phyloP scores from a whole-genome alignment of 805 yeast genomes.

The Saturnispora diversa region DNA sequence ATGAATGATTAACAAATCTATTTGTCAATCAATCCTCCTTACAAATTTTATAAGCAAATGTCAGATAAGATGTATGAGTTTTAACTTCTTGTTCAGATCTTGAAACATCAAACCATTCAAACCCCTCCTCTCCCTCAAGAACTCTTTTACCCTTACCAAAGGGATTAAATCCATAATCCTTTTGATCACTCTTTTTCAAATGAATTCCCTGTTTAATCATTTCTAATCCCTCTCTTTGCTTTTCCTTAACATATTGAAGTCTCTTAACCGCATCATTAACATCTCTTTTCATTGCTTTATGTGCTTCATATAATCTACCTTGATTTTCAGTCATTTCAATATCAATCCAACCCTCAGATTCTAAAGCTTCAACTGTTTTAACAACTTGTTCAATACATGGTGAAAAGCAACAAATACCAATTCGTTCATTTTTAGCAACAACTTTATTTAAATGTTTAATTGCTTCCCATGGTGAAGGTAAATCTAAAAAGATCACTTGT shows the following conservation, averaged over 20 bases:
- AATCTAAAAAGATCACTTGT: slow-evolving; percentile 74
- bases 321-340: slow-evolving; percentile 91
- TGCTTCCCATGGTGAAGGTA: slow-evolving; percentile 97
- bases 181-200: slow-evolving; percentile 18
- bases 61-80: slow-evolving; percentile 87
- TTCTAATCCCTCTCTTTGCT: slow-evolving; percentile 61
- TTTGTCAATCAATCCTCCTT: slow-evolving; percentile 4
- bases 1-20: no score
- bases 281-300: slow-evolving; percentile 78
- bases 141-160: slow-evolving; percentile 86
- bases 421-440: slow-evolving; percentile 43
- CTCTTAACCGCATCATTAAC: slow-evolving; percentile 75
- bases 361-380: slow-evolving; percentile 69
- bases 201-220: slow-evolving; percentile 23
- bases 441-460: slow-evolving; percentile 64
- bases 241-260: slow-evolving; percentile 66
- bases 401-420: slow-evolving; percentile 86
- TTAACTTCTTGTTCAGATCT: slow-evolving; percentile 78
- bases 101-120: slow-evolving; percentile 78
- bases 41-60: slow-evolving; percentile 59
- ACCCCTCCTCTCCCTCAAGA: slow-evolving; percentile 77
- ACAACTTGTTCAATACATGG: slow-evolving; percentile 98
- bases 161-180: slow-evolving; percentile 64
- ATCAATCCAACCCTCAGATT: slow-evolving; percentile 69
- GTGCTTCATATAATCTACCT: slow-evolving; percentile 76